Evolutionary conservation across 2,329 filamentous ascomycete species (phyloP), one percentile per base, ranked within the genome.

Genomic region (Aspergillus proliferans): DNA sequence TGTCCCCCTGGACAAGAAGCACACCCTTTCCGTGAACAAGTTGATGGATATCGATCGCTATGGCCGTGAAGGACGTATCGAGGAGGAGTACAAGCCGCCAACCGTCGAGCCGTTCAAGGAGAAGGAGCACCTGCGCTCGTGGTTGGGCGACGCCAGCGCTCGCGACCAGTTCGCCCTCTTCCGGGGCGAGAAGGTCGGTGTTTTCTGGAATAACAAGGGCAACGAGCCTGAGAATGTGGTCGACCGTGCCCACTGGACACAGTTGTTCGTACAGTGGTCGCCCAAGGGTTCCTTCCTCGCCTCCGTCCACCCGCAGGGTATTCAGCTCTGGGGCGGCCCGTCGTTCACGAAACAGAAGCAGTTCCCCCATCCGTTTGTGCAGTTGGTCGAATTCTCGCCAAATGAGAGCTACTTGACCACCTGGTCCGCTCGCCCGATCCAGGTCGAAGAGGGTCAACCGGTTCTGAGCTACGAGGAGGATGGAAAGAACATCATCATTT

Each of bases 401-500:
- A 78, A 78, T 67, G 93, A 98, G 74, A 90, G 86, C 65, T 98
- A 95, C 73, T 71, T 98, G 48, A 91, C 92, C 49, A 97, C 93
- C 48, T 98, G 93, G 93, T 97, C 93, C 46, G 89, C 92, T 72
- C 83, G 89, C 45, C 90, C 93, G 21, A 95, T 98, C 64, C 83
- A 87, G 52, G 89, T 98, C 49, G 88, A 93, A 51, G 93, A 97
- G 60, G 84, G 87, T 56, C 87, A 95, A 69, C 86, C 87, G 2
- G 77, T 86, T n/a, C 79, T 96, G 45, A 85, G 88, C 3, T 77
- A 90, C 52, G 93, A 97, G 64, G 93, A 98, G 65, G 92, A 98
- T 62, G 93, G 93, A 71, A 97, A 97, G 80, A 96, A 97, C 80
- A 97, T 97, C 71, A 87, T 98, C 65, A 91, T 98, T 65, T 98